phyloP scores from a whole-genome alignment of 257 asterid species.

The Jaltomata sinuosa region DNA sequence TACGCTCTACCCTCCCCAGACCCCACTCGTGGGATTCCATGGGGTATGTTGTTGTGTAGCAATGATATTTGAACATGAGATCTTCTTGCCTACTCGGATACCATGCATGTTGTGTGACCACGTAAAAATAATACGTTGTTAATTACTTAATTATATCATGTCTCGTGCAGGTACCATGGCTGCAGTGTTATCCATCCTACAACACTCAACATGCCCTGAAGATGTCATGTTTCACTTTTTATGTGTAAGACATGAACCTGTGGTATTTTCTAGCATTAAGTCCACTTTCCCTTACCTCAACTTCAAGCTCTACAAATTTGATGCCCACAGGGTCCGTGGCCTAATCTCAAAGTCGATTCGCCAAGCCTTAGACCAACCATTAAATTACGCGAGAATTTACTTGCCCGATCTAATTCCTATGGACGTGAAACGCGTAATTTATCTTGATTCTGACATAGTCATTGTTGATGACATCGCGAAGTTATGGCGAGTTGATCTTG shows the following conservation, averaged over 20 bases:
- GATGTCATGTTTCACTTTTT: slow-evolving; percentile 32
- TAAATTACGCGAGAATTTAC: slow-evolving; percentile 27
- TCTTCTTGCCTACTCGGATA: neutral
- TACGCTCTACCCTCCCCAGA: too few relatives aligned
- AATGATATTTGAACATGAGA: neutral
- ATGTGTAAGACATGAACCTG: slow-evolving; percentile 8
- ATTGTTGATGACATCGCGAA: slow-evolving; percentile 26
- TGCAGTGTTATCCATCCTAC: slow-evolving; percentile 30
- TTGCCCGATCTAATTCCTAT: slow-evolving; percentile 10
- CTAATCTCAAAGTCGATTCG: slow-evolving; percentile 31
- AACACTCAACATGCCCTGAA: slow-evolving; percentile 37
- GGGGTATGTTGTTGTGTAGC: too few relatives aligned
- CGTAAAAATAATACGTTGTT: neutral
- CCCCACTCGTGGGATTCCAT: too few relatives aligned
- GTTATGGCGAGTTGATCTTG: slow-evolving; percentile 21
- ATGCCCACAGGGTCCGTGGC: slow-evolving; percentile 14
- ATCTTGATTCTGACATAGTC: slow-evolving; percentile 28
- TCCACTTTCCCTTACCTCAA: slow-evolving; percentile 38
- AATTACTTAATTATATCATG: neutral
- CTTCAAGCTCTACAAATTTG: slow-evolving; percentile 22
- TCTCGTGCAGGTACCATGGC: slow-evolving; percentile 23
- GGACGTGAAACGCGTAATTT: slow-evolving; percentile 19
- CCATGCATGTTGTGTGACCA: neutral
- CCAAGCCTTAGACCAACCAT: slow-evolving; percentile 31
- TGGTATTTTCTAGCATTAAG: slow-evolving; percentile 10